These are phyloP conservation scores for Aaosphaeria pasadenensis DNA, from an alignment of 2,329 filamentous ascomycete genomes.

Conservation along the genomic window DNA sequence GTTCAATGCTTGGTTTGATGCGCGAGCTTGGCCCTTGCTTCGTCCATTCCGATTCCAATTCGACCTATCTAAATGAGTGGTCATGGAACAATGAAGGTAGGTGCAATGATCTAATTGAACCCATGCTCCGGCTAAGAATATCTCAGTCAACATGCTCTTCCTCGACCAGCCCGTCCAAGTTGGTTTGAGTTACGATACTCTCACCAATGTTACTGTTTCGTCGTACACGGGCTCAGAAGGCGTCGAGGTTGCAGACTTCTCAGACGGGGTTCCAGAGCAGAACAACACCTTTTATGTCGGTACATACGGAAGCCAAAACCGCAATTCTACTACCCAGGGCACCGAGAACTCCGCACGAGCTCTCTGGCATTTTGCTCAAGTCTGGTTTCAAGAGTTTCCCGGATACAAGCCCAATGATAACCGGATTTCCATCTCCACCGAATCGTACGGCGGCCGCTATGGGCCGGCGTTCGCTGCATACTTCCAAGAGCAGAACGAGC, in stretches of 20 bases:
- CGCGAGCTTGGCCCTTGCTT: slow-evolving; percentile 54
- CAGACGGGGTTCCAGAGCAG: slow-evolving; percentile 38
- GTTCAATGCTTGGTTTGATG: slow-evolving; percentile 19
- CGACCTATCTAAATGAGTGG: slow-evolving; percentile 53
- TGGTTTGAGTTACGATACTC: slow-evolving; percentile 51
- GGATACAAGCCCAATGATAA: slow-evolving; percentile 59
- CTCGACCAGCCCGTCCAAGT: slow-evolving; percentile 62
- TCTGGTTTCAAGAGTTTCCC: slow-evolving; percentile 63
- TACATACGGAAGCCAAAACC: slow-evolving; percentile 48
- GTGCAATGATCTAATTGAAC: not conserved
- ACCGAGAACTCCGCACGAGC: slow-evolving; percentile 54
- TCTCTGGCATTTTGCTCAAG: slow-evolving; percentile 58
- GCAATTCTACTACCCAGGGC: slow-evolving; percentile 46
- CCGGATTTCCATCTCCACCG: slow-evolving; percentile 49
- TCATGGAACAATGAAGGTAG: slow-evolving; percentile 58
- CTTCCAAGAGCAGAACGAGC: slow-evolving; percentile 56
- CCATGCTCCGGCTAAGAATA: not conserved
- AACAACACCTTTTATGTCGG: slow-evolving; percentile 54
- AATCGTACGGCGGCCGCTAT: slow-evolving; percentile 58
- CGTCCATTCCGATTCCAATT: slow-evolving; percentile 53
- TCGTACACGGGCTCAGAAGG: slow-evolving; percentile 9
- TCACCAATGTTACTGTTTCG: slow-evolving; percentile 37
- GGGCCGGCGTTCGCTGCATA: slow-evolving; percentile 56
- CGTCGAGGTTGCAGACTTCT: slow-evolving; percentile 27
- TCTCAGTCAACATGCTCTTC: slow-evolving; percentile 51